Evolutionary conservation across 2,329 filamentous ascomycete genomes (phyloP).

Genomic region (Cadophora luteo-olivacea): DNA sequence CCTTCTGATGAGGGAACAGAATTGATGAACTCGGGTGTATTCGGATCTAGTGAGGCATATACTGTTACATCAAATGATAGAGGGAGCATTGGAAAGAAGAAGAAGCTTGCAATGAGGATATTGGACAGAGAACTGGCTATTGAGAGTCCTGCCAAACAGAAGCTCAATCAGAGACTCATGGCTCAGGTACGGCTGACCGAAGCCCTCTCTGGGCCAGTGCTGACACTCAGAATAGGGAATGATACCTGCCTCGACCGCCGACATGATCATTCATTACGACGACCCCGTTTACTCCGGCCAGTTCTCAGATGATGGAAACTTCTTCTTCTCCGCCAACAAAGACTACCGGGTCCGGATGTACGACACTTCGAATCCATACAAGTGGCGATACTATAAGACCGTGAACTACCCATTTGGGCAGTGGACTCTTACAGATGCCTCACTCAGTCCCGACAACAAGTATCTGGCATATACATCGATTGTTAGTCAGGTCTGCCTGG

Average conservation of each 20-base stretch:
- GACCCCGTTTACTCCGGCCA: slow-evolving; percentile 92
- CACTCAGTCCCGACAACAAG: slow-evolving; percentile 87
- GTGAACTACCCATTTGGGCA: slow-evolving; percentile 84
- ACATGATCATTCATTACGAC: slow-evolving; percentile 88
- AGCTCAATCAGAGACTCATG: slow-evolving; percentile 69
- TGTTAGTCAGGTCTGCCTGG: slow-evolving; percentile 80
- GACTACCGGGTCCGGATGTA: slow-evolving; percentile 97
- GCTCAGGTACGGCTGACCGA: slow-evolving; percentile 60
- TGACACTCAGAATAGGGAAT: slow-evolving; percentile 59
- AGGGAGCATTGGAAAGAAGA: slow-evolving; percentile 54
- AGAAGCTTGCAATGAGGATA: slow-evolving; percentile 70
- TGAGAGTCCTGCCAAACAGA: slow-evolving; percentile 64
- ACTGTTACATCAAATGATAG: slow-evolving; percentile 53
- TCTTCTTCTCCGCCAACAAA: slow-evolving; percentile 91
- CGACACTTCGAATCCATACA: slow-evolving; percentile 92
- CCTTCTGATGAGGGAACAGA: slow-evolving; percentile 78
- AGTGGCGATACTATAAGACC: slow-evolving; percentile 96
- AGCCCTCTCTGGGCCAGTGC: not conserved
- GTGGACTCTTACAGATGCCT: slow-evolving; percentile 96
- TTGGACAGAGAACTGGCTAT: slow-evolving; percentile 83
- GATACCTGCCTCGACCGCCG: slow-evolving; percentile 78
- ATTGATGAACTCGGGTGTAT: slow-evolving; percentile 82
- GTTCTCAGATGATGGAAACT: slow-evolving; percentile 96
- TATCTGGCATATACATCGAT: slow-evolving; percentile 94
- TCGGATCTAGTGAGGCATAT: slow-evolving; percentile 71